A percentile compares a stretch with the other conserved stretches of the same genome.
Evolutionary conservation across 78 protist species (phyloP).

Genomic region (Dictyostelium purpureum): DNA sequence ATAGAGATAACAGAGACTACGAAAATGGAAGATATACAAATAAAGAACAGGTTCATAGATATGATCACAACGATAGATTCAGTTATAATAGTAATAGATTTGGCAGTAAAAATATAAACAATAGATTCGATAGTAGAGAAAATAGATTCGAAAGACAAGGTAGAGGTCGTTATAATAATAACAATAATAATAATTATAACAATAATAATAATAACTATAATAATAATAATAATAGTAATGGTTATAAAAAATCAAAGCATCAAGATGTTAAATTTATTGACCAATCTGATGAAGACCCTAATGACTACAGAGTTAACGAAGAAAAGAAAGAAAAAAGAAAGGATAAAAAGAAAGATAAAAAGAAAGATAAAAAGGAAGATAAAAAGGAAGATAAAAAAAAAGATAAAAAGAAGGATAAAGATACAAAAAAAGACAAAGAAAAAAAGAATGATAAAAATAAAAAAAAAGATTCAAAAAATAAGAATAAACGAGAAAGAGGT

Average conservation of each 20-base stretch:
- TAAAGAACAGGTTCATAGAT: background rate
- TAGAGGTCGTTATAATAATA: background rate
- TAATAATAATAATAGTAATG: background rate
- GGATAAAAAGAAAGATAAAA: background rate
- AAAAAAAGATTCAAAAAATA: background rate
- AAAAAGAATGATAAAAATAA: background rate
- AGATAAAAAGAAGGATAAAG: background rate
- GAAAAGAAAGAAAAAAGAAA: background rate
- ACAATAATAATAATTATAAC: background rate
- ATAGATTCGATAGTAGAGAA: slow-evolving; percentile 6
- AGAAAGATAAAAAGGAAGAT: too few relatives aligned
- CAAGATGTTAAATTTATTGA: background rate
- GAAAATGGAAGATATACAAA: background rate
- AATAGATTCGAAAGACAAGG: slow-evolving; percentile 8
- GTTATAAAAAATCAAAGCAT: background rate
- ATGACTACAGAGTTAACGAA: background rate
- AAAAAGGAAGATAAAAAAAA: background rate
- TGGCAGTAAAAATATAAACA: background rate
- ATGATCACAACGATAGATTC: background rate
- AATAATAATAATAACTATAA: background rate
- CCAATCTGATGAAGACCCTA: background rate
- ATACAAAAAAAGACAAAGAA: background rate
- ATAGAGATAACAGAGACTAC: background rate
- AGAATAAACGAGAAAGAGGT: background rate
- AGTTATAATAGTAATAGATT: background rate